phyloP scores from a whole-genome alignment of 306 rosid genomes.

The Lathyrus aphaca region DNA sequence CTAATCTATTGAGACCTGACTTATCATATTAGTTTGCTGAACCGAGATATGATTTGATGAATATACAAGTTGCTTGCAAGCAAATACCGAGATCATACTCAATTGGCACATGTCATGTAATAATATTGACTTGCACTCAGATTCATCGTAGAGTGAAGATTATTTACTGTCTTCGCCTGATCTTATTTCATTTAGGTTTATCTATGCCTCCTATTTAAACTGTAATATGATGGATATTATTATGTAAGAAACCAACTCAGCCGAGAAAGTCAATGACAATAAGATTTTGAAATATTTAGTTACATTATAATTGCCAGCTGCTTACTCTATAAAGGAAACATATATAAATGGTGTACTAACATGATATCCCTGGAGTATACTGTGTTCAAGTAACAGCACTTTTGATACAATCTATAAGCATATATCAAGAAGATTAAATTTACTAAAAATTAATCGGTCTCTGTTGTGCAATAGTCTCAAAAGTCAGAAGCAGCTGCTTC shows the following conservation, averaged over 20 bases:
- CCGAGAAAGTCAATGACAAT: background rate
- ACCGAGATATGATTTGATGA: conserved; percentile 37
- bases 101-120: conserved; percentile 48
- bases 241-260: background rate
- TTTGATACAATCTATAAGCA: conserved; percentile 31
- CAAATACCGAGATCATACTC: conserved; percentile 42
- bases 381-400: conserved; percentile 25
- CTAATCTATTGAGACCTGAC: conserved; percentile 38
- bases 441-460: conserved; percentile 28
- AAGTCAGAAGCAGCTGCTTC: conserved; percentile 22
- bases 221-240: conserved; percentile 10
- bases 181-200: background rate
- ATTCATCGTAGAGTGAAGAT: conserved; percentile 17
- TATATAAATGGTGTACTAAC: conserved; percentile 3
- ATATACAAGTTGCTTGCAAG: conserved; percentile 38
- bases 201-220: conserved; percentile 5
- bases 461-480: background rate
- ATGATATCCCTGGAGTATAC: conserved; percentile 15
- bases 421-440: conserved; percentile 44
- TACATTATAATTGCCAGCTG: conserved; percentile 22
- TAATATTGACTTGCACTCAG: conserved; percentile 44
- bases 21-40: conserved; percentile 33
- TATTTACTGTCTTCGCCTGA: conserved; percentile 13
- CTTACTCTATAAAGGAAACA: conserved; percentile 12
- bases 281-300: background rate